Base-by-base conservation (phyloP, 129 eudicot species). In the sunflower (Helianthus annuus) region DNA sequence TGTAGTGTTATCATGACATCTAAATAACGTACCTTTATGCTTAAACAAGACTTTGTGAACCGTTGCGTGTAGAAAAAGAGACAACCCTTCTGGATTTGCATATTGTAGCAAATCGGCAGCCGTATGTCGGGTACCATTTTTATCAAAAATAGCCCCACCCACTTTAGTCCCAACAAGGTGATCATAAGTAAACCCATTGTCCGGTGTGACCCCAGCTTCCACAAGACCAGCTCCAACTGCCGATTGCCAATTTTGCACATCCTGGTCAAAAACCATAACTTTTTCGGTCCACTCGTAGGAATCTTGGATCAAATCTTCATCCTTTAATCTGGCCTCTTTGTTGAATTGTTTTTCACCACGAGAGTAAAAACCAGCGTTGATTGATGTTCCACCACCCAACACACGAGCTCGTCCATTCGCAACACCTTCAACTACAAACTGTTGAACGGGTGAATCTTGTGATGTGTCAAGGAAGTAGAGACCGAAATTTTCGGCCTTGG, bases 301-400 rank as follows among this genome's bases (percentile, higher is more conserved):
- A 15, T 73, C 63, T 34, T 16, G 40, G 52, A 73, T 63, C 63
- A 73, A 73, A 51, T 73, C 63, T 2, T 2, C 42, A 62, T 73
- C 78, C 5, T 10, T 73, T 48, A 73, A 36, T 49, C n/a, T 64
- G 5, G 78, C 78, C 40, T 73, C 78, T 2, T 0, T 49, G 52
- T 62, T 6, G 16, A 15, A 73, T 1, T 3, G 0, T 0, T 63
- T 49, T 62, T 62, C 78, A 12, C 63, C 93, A 7, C 93, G 81
- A 39, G 96, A 80, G 83, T 91, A 91, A 64, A 88, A 84, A n/a
- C 96, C 97, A 12, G 91, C 96, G 70, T 91, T 91, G 67, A 91
- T 88, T 68, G 81, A 38, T 73, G 93, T 77, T 17, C 91, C 97
- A 17, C 88, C 88, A 10, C 88, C 85, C 67, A 80, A 69, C 1